phyloP scores from a whole-genome alignment of 306 rosid genomes.

The Vicia faba region DNA sequence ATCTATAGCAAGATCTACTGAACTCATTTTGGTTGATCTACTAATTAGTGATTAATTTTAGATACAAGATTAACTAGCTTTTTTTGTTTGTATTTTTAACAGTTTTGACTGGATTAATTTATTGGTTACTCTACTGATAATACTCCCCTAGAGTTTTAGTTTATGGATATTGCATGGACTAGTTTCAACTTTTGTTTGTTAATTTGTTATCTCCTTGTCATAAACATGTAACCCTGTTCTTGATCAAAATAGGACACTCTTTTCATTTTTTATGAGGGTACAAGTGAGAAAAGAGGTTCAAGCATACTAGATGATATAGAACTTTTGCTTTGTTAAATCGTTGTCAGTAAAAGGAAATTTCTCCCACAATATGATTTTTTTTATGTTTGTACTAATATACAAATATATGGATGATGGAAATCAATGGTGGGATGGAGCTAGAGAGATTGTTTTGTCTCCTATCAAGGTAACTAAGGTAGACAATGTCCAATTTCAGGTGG shows the following conservation, averaged over 20 bases:
- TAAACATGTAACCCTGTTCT: not conserved
- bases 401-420: slow-evolving; percentile 56
- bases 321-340: not conserved
- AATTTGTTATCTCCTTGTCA: not conserved
- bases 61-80: not conserved
- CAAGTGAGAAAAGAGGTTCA: not conserved
- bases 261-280: not conserved
- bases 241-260: not conserved
- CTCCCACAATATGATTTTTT: not conserved
- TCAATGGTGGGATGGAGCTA: slow-evolving; percentile 59
- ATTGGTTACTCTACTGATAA: not conserved
- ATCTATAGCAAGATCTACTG: slow-evolving; percentile 9
- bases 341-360: not conserved
- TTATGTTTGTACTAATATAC: not conserved
- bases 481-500: slow-evolving; percentile 44
- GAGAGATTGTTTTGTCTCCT: slow-evolving; percentile 89
- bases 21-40: slow-evolving; percentile 18
- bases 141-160: not conserved
- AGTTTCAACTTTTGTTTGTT: not conserved
- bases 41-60: not conserved
- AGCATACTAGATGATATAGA: not conserved
- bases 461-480: slow-evolving; percentile 65
- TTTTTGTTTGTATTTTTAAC: not conserved
- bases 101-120: not conserved
- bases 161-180: not conserved